phyloP scores from a whole-genome alignment of 768 basidiomycete species.

The Tricholoma matsutake region DNA sequence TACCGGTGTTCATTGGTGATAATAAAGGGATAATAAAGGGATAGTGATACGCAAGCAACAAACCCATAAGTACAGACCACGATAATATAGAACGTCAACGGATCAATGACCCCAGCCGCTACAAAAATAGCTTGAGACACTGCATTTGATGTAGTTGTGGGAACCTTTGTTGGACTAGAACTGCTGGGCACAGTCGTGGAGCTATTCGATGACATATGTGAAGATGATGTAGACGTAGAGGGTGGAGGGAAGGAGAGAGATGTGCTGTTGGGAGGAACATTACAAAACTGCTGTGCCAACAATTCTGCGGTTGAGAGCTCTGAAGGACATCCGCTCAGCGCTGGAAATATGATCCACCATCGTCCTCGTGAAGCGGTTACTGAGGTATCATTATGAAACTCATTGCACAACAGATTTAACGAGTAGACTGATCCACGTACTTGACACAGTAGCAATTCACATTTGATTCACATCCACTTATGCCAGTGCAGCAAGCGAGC shows the following conservation, averaged over 20 bases:
- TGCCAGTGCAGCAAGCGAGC: too few relatives aligned
- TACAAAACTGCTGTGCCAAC: conserved; percentile 48
- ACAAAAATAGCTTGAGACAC: neutral
- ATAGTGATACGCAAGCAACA: too few relatives aligned
- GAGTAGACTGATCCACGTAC: conserved; percentile 20
- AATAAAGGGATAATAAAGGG: too few relatives aligned
- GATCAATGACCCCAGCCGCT: neutral
- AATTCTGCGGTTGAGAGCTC: conserved; percentile 38
- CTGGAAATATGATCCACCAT: conserved; percentile 36
- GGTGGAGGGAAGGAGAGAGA: conserved; percentile 21
- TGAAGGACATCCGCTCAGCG: conserved; percentile 33
- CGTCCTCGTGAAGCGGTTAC: conserved; percentile 32
- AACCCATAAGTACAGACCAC: conserved; percentile 9
- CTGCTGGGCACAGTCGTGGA: conserved; percentile 6
- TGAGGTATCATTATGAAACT: conserved; percentile 8
- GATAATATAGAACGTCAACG: conserved; percentile 4
- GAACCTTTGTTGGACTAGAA: conserved; percentile 2
- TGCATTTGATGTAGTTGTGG: conserved; percentile 12
- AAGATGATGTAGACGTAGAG: conserved; percentile 3
- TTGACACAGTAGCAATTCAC: conserved; percentile 49
- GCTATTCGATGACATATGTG: conserved; percentile 5
- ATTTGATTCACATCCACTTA: too few relatives aligned
- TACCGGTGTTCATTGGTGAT: too few relatives aligned
- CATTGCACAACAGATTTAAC: neutral
- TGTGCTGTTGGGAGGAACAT: conserved; percentile 17